Percentiles rank a stretch among this genome's conserved stretches.
Conservation (phyloP, 306 rosid species). For the Trifolium repens region DNA sequence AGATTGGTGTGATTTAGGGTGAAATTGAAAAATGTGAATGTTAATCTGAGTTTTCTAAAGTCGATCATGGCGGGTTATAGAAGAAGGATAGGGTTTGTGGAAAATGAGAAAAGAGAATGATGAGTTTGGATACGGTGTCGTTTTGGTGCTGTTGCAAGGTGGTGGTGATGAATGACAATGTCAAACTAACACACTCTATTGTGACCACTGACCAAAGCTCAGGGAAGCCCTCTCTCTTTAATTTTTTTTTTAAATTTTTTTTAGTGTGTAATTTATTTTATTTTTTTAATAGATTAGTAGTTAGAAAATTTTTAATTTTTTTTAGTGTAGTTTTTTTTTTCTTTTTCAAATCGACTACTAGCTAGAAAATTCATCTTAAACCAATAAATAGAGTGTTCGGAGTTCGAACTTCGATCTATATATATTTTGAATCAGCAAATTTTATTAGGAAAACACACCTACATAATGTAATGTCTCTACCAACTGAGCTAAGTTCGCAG, state of each 20-base stretch:
- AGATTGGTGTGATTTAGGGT: not conserved
- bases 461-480: no score
- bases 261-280: not conserved
- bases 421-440: no score
- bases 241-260: not conserved
- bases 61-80: constrained; percentile 52
- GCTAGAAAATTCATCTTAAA: no score
- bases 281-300: not conserved
- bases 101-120: not conserved
- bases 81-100: not conserved
- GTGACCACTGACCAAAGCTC: not conserved
- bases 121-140: constrained; percentile 26
- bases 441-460: no score
- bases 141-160: not conserved
- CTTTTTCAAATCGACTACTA: no score
- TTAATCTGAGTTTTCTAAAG: constrained; percentile 42
- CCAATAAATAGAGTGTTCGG: no score
- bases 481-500: no score
- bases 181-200: not conserved
- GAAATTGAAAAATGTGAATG: constrained; percentile 5
- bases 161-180: not conserved
- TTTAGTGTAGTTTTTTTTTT: no score
- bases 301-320: no score
- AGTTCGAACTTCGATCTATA: no score
- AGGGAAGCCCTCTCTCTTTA: not conserved